Base-by-base conservation (phyloP, 148 eudicot species). In the Hydrangea macrophylla region DNA sequence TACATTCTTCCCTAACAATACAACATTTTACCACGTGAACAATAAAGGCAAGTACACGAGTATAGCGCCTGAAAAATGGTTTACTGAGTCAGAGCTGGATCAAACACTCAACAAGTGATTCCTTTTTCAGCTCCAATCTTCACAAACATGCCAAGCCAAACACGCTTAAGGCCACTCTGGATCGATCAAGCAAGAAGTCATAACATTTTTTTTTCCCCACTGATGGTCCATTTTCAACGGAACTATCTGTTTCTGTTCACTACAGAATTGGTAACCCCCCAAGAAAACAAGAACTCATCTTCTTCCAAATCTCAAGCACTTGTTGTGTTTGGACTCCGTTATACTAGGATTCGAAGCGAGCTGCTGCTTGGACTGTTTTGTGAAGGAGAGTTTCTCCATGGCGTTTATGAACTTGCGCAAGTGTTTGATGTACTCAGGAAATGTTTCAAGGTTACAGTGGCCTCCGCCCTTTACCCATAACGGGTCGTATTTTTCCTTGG, bases 381-480 rank as follows among this genome's bases (percentile, higher is more conserved):
- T 65, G 26, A 86, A 67, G 15, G 98, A 85, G 20, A 77, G 77
- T 61, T 91, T 95, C 82, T 95, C 99, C 99, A 95, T 91, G 9
- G 96, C 86, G 18, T 81, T 87, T 24, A 95, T 76, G 63, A 87
- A 91, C 81, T 85, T 95, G 54, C 97, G 81, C 74, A 95, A 70
- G 73, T 95, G 99, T 77, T 87, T 89, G 15, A 95, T 95, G 85
- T 91, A 95, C 70, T 95, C 99, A 9, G 99, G 99, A 66, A 75
- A 95, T 0, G 92, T 91, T 79, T 95, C 99, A 8, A 95, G 86
- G 74, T 95, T 95, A 73, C 97, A 95, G 45, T 95, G 99, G 12
- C 96, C 97, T 26, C 96, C 99, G 6, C 99, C 99, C 71, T 95
- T 81, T 58, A 95, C 92, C 99, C 99, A 91, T 32, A 95, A 73